Base-by-base conservation (phyloP, 1,139 yeast genomes). In the Pichia terricola region DNA sequence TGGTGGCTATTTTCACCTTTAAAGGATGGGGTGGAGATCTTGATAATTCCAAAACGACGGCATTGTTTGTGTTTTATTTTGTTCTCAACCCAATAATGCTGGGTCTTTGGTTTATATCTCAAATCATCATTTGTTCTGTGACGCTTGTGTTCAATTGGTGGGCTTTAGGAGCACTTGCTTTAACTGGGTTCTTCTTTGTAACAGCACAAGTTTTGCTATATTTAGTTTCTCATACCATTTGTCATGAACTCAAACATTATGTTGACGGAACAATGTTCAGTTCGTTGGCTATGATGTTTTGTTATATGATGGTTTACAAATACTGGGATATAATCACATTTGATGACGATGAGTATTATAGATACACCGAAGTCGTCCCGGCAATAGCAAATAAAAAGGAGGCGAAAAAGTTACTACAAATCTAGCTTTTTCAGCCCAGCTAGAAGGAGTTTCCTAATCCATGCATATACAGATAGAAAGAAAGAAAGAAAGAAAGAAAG, bases 301-400 rank as follows among this genome's bases (percentile, higher is more conserved):
- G 95, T 6, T 68, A 83, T 45, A 88, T 91, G 95, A 89, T 91
- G 97, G 70, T 89, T 45, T 89, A 88, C 69, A 89, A 91, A 65
- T 86, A 80, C 55, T 91, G 97, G 96, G 96, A 89, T 58, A 85
- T 87, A 77, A 82, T 91, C 44, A 91, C 97, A n/a, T 78, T 81
- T 48, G 97, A 91, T 58, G 97, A 91, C 62, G 77, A 89, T 57
- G 98, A 91, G 65, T 91, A 91, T 62, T 79, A 91, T 33, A 47
- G 61, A 40, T 51, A 46, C 39, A 56, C 62, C 6, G 58, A 55
- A 39, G 46, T 54, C n/a, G 59, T 58, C 30, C 58, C 57, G 7
- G 61, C 60, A 8, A 45, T 55, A 25, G 53, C 54, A 9, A 57
- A 53, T 31, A 50, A 48, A 32, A 43, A 57, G 30, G 55, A 50